Evolutionary conservation across 2,329 filamentous ascomycete genomes (phyloP).

Genomic region (Penicillium griseofulvum): DNA sequence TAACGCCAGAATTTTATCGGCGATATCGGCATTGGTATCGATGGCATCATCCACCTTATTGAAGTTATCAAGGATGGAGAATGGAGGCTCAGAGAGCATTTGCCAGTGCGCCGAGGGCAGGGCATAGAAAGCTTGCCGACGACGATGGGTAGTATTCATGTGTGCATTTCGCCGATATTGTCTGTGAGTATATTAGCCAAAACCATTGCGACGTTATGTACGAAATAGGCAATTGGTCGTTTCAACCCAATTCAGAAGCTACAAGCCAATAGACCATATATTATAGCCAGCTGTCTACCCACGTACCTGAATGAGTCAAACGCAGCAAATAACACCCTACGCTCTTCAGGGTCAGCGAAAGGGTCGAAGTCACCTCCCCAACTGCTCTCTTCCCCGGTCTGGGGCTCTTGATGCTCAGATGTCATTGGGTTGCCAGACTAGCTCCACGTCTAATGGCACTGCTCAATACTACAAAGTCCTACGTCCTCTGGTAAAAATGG

Average conservation of each 20-base stretch:
- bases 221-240: neutral
- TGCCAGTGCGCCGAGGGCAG: constrained; percentile 81
- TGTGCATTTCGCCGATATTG: constrained; percentile 84
- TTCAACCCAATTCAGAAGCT: neutral
- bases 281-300: neutral
- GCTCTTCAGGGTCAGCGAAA: constrained; percentile 74
- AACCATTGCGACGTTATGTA: neutral
- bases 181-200: constrained; percentile 45
- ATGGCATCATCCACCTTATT: constrained; percentile 81
- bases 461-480: neutral
- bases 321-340: constrained; percentile 73
- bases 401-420: constrained; percentile 2
- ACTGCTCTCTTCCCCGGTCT: constrained; percentile 15
- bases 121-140: constrained; percentile 89
- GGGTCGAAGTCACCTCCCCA: constrained; percentile 66
- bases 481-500: neutral
- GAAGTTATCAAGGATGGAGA: constrained; percentile 77
- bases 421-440: constrained; percentile 3
- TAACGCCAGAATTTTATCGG: constrained; percentile 70
- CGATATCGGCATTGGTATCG: constrained; percentile 79
- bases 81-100: constrained; percentile 75
- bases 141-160: constrained; percentile 84
- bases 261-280: neutral
- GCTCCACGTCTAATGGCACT: neutral
- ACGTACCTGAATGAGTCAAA: constrained; percentile 87